These are phyloP conservation scores for Mikania micrantha DNA, from an alignment of 129 eudicot species.

Conservation along the genomic window DNA sequence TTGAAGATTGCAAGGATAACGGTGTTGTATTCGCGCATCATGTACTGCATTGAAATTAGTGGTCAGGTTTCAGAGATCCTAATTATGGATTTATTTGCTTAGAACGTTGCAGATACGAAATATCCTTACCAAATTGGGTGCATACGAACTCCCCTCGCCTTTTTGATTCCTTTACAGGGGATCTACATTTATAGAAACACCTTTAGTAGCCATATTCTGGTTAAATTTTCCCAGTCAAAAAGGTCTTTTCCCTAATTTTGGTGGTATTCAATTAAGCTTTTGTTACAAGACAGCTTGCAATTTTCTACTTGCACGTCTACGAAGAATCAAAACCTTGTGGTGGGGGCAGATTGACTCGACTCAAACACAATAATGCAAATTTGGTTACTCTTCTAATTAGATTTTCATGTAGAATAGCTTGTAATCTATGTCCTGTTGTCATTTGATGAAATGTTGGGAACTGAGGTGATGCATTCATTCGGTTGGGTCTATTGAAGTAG, in stretches of 20 bases:
- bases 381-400: neutral
- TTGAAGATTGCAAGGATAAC: slow-evolving; percentile 14
- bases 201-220: neutral
- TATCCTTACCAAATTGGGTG: slow-evolving; percentile 15
- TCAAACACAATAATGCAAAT: slow-evolving; percentile 26
- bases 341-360: slow-evolving; percentile 22
- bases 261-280: slow-evolving; percentile 22
- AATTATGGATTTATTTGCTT: slow-evolving; percentile 28
- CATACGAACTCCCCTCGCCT: slow-evolving; percentile 2
- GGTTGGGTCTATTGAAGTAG: slow-evolving; percentile 12
- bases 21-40: slow-evolving; percentile 20
- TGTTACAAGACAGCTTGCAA: slow-evolving; percentile 14
- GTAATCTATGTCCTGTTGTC: slow-evolving; percentile 4
- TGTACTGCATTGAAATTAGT: slow-evolving; percentile 15
- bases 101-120: slow-evolving; percentile 20
- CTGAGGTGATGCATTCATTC: neutral
- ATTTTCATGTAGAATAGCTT: neutral
- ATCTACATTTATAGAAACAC: slow-evolving; percentile 13
- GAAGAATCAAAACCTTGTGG: slow-evolving; percentile 22
- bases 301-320: slow-evolving; percentile 7
- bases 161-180: slow-evolving; percentile 20
- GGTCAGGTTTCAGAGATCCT: slow-evolving; percentile 24
- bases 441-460: slow-evolving; percentile 12
- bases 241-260: slow-evolving; percentile 18
- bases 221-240: slow-evolving; percentile 17